These are phyloP conservation scores for Fusarium sp. DNA, from an alignment of 2,329 filamentous ascomycete species.

Conservation along the genomic window DNA sequence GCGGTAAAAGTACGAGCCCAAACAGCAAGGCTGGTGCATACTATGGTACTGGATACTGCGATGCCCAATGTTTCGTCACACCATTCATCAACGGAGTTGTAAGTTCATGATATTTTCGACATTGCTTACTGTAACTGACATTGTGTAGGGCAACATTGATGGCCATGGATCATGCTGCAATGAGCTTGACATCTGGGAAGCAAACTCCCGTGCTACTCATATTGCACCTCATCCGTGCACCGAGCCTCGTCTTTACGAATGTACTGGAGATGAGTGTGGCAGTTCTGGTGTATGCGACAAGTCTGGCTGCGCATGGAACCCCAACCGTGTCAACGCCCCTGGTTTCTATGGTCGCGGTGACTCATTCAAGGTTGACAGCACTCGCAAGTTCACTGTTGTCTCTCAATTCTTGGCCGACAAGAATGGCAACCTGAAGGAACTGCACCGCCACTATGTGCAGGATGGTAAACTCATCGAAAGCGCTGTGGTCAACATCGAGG, in stretches of 20 bases:
- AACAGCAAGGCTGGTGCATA: conserved; percentile 70
- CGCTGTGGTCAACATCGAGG: conserved; percentile 36
- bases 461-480: conserved; percentile 50
- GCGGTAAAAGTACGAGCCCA: conserved; percentile 65
- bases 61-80: conserved; percentile 69
- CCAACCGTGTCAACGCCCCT: conserved; percentile 53
- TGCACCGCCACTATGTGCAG: conserved; percentile 63
- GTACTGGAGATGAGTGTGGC: conserved; percentile 60
- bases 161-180: conserved; percentile 64
- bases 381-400: conserved; percentile 61
- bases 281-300: conserved; percentile 61
- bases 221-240: conserved; percentile 67
- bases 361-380: conserved; percentile 55
- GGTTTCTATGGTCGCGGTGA: conserved; percentile 55
- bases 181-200: conserved; percentile 71
- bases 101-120: conserved; percentile 9
- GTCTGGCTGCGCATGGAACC: conserved; percentile 62
- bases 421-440: conserved; percentile 62
- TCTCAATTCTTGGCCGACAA: conserved; percentile 64
- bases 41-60: conserved; percentile 76
- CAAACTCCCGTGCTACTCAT: conserved; percentile 62
- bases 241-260: conserved; percentile 60
- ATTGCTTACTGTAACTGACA: neutral
- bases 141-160: conserved; percentile 35
- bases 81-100: conserved; percentile 67